Base-by-base conservation (phyloP, 2,329 filamentous ascomycete genomes). In the Elsinoe necatrix region DNA sequence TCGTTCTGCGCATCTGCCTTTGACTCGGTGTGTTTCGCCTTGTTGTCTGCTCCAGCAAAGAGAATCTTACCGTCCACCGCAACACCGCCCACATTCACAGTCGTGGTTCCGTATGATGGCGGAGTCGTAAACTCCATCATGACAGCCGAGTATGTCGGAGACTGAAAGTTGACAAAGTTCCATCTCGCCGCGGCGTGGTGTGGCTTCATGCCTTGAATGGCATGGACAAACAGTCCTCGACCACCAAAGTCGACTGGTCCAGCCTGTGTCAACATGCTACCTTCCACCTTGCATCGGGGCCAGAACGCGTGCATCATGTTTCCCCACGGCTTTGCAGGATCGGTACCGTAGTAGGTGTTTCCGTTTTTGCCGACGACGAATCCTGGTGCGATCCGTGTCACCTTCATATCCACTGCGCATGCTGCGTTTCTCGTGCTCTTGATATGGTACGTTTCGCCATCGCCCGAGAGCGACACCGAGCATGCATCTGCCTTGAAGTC, bases 81-180 rank as follows among this genome's bases (percentile, higher is more conserved):
- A 58, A 98, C 82, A 55, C 84, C 87, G 56, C 91, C 89, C 18
- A 97, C 86, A 61, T 82, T 86, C 61, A 98, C 90, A 16, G 82
- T 75, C 0, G 91, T 95, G 52, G 83, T 84, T 31, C 88, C 93
- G 68, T 98, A 98, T 3, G 92, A 96, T 3, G 88, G 83, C 25
- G 93, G 95, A 0, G 93, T 98, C 35, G 84, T 95, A 72, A 85
- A 98, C 72, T 97, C 87, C 93, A 98, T 98, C 77, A 97, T 77
- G 62, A 95, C 75, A 25, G 91, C 92, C 25, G 91, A 93, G 75
- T 89, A 87, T 18, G 78, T 89, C 20, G 89, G 86, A 12, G 88
- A 85, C 70, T 97, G 91, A 76, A 95, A 95, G 73, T 91, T 83
- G 72, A 82, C 79, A 75, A 96, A 98, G 73, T 93, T 95, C 93